Evolutionary conservation across 345 rosid species (phyloP), one percentile per base, ranked within the genome.

Genomic region (Aurinia saxatilis): DNA sequence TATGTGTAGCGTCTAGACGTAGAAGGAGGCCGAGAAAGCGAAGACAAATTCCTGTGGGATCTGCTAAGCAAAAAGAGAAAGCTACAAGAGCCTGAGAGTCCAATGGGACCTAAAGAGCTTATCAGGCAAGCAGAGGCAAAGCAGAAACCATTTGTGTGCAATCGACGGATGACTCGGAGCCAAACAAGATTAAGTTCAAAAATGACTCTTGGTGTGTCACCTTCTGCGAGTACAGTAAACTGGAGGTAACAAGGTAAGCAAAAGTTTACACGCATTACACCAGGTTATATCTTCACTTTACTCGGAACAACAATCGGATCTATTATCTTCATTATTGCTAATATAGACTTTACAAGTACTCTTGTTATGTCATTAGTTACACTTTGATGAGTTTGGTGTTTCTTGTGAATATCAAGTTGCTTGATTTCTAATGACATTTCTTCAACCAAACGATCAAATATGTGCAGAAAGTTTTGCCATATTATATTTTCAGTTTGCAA

Each of bases 31-130:
- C 40, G 64, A 59, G 66, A 72, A 41, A 63, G 53, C 15, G 71
- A 77, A 38, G 76, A 76, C 60, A 79, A 70, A 41, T 56, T 74
- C 36, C 25, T 71, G 17, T 75, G 84, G 90, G 76, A 76, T 7
- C 47, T 71, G 49, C n/a, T 76, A 69, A 73, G 78, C 51, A 82
- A 73, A 65, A 80, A 49, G 63, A 77, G 80, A 66, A 75, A 72
- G 70, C 58, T 61, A 49, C 54, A 60, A 59, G 68, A 63, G 37
- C 77, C 72, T 35, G 75, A 71, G 40, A 78, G 81, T 62, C 83
- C 87, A 38, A 64, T 67, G 72, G 80, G 79, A 72, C 78, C 80
- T 6, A 50, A 70, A 18, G 76, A 73, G 21, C 80, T 76, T 30
- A 21, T 67, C 17, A 58, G 46, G 60, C 55, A 38, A 38, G 48